phyloP scores from a whole-genome alignment of 2,329 filamentous ascomycete genomes.

The Curvularia sp. region DNA sequence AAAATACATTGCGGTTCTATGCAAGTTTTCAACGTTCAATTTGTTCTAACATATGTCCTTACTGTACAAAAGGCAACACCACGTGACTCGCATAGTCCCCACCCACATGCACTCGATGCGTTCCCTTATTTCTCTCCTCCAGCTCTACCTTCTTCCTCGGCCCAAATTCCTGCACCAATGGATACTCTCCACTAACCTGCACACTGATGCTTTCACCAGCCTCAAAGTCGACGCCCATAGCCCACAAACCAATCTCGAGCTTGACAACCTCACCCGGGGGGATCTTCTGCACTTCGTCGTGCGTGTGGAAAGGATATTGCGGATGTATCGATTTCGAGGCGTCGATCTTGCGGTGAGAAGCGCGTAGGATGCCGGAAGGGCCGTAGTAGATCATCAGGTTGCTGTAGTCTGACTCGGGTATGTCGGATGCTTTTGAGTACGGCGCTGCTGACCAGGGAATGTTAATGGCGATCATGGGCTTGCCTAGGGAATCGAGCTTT shows the following conservation, averaged over 20 bases:
- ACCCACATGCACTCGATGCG: slow-evolving; percentile 19
- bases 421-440: slow-evolving; percentile 11
- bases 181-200: slow-evolving; percentile 16
- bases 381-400: slow-evolving; percentile 18
- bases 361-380: slow-evolving; percentile 24
- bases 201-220: slow-evolving; percentile 24
- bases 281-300: slow-evolving; percentile 53
- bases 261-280: slow-evolving; percentile 33
- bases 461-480: slow-evolving; percentile 52
- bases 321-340: slow-evolving; percentile 23
- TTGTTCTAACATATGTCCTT: background rate
- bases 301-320: slow-evolving; percentile 45
- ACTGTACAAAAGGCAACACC: slow-evolving; percentile 12
- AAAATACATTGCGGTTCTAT: background rate
- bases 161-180: slow-evolving; percentile 17
- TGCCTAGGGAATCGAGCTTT: slow-evolving; percentile 44
- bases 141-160: slow-evolving; percentile 7
- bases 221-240: slow-evolving; percentile 55
- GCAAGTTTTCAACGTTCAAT: background rate
- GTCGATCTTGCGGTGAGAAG: slow-evolving; percentile 20
- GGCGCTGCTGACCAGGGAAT: slow-evolving; percentile 43
- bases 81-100: slow-evolving; percentile 14
- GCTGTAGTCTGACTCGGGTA: slow-evolving; percentile 15
- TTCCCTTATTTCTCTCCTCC: slow-evolving; percentile 19
- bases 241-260: slow-evolving; percentile 32